Base-by-base conservation (phyloP, 192 early-diverging fungal genomes). In the Coemansia brasiliensis region DNA sequence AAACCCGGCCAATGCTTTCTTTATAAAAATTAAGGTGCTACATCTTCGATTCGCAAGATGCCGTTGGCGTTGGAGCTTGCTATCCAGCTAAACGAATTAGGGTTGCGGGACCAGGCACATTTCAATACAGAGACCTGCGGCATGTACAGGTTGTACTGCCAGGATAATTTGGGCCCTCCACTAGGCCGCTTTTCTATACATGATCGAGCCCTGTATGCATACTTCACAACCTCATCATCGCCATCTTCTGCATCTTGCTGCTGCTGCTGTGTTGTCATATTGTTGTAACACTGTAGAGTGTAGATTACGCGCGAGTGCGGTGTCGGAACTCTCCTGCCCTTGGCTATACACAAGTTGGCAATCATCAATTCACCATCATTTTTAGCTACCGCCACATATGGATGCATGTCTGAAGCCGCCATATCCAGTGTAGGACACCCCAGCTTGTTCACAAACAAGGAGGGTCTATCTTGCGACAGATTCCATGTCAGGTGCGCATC, bases 71-170 rank as follows among this genome's bases (percentile, higher is more conserved):
- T 39, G 5, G 61, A 61, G 25, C 57, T 67, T 46, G 64, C 74
- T 5, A 78, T 49, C 74, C 74, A 78, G 7, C 39, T 18, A 0
- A 63, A 35, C 44, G 74, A 57, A 2, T 17, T 6, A 1, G 68
- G 61, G 40, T 67, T 68, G 13, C 65, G 27, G 7, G 74, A 71
- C 74, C 74, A 78, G n/a, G 53, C 68, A n/a, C 57, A 58, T 0
- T 61, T 53, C 29, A 57, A 39, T 25, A 78, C 53, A 1, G 64
- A 60, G 9, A 67, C 53, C n/a, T 71, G 53, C 9, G 64, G 57
- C 29, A 64, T 64, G 24, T 32, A 61, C 9, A 71, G 3, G 13
- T 24, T 22, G 40, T 32, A 49, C 21, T 44, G 20, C 25, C 7
- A n/a, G 37, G 35, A 11, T 21, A 13, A 11, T 2, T 38, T 42